These are phyloP conservation scores for Blepharisma stoltei DNA, from an alignment of 73 alveolate species.

Conservation along the genomic window DNA sequence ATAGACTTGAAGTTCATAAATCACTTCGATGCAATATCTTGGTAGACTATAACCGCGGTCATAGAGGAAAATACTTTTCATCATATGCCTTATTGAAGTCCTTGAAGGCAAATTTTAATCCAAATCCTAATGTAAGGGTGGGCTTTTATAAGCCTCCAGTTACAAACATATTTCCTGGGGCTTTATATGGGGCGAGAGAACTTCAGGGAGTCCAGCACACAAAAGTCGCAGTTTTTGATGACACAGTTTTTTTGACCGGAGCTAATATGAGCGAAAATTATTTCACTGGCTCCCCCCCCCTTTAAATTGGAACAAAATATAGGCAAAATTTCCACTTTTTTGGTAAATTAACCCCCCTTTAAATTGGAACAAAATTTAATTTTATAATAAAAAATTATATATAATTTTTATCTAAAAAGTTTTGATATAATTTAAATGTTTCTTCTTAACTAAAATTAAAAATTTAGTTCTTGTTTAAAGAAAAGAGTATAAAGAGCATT, in stretches of 20 bases:
- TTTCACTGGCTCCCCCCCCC: too few relatives aligned
- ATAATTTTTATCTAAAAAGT: too few relatives aligned
- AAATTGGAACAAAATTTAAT: too few relatives aligned
- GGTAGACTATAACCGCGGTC: constrained; percentile 66
- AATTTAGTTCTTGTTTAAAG: too few relatives aligned
- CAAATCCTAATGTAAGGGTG: constrained; percentile 42
- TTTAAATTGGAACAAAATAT: too few relatives aligned
- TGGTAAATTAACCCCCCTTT: too few relatives aligned
- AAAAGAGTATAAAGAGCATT: too few relatives aligned
- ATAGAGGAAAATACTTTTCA: constrained; percentile 33
- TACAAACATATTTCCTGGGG: not conserved
- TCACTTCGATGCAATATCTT: constrained; percentile 37
- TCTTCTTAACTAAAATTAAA: too few relatives aligned
- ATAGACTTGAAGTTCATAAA: constrained; percentile 39
- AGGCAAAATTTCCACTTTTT: too few relatives aligned
- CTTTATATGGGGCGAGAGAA: constrained; percentile 41
- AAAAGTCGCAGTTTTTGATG: constrained; percentile 73
- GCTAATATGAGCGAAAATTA: constrained; percentile 66
- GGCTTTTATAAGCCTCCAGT: constrained; percentile 59
- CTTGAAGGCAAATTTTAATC: constrained; percentile 17
- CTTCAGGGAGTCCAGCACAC: constrained; percentile 71
- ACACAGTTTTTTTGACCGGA: constrained; percentile 66
- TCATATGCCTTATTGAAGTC: constrained; percentile 16
- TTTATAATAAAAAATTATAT: too few relatives aligned
- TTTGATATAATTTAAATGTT: too few relatives aligned